Percentiles rank a stretch among this genome's conserved stretches.
Conservation (phyloP, 805 yeast genomes). For the Candida sphagnicola region DNA sequence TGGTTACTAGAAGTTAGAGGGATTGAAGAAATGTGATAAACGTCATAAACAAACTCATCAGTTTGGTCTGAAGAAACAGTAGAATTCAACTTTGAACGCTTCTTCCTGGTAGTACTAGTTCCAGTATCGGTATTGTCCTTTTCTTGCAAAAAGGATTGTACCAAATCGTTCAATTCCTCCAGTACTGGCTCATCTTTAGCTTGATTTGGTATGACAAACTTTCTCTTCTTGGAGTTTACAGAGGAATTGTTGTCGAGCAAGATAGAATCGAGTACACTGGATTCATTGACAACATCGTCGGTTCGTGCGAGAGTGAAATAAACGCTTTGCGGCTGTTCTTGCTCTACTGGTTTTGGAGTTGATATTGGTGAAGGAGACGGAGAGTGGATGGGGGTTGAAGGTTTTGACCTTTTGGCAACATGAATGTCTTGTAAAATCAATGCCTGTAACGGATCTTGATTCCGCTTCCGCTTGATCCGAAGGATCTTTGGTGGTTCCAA, state of each 20-base stretch:
- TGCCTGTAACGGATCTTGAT: constrained; percentile 86
- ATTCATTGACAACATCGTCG: constrained; percentile 17
- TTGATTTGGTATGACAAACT: constrained; percentile 32
- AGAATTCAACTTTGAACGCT: constrained; percentile 7
- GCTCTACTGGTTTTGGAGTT: constrained; percentile 24
- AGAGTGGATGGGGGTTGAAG: constrained; percentile 31
- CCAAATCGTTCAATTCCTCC: constrained; percentile 71
- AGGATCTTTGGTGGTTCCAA: constrained; percentile 55
- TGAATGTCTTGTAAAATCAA: constrained; percentile 45
- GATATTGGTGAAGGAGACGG: constrained; percentile 13
- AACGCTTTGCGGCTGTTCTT: constrained; percentile 23
- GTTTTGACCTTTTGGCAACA: constrained; percentile 38
- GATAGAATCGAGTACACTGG: constrained; percentile 8
- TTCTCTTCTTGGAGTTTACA: constrained; percentile 5
- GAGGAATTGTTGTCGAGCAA: constrained; percentile 3
- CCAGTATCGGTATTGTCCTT: background rate
- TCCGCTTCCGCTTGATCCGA: constrained; percentile 81
- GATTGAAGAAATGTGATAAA: constrained; percentile 44
- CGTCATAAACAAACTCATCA: constrained; percentile 81
- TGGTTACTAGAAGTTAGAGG: constrained; percentile 46
- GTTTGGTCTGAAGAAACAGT: constrained; percentile 1
- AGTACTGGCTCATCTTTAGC: constrained; percentile 42
- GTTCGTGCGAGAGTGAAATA: constrained; percentile 35
- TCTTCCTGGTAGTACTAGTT: constrained; percentile 9
- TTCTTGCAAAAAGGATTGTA: constrained; percentile 50